phyloP scores from a whole-genome alignment of 1,284 basidiomycete species.

The Bondarzewia mesenterica region DNA sequence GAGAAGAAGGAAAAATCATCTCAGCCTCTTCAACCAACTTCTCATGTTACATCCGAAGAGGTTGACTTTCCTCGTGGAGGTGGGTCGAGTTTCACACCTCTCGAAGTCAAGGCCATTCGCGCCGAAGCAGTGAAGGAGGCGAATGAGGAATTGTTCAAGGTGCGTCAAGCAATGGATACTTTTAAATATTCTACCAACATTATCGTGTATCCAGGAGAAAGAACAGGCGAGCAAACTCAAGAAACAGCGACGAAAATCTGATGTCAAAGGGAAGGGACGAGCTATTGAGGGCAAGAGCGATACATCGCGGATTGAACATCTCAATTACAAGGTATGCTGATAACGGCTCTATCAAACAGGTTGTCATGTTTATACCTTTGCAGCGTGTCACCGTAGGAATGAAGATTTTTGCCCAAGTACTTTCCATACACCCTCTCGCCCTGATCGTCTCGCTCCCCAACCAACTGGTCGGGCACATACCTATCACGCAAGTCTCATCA shows the following conservation, averaged over 20 bases:
- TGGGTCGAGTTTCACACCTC: constrained; percentile 74
- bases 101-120: constrained; percentile 85
- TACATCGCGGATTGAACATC: constrained; percentile 73
- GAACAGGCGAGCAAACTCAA: constrained; percentile 24
- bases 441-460: constrained; percentile 91
- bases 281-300: constrained; percentile 30
- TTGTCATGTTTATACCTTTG: not conserved
- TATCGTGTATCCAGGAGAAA: constrained; percentile 20
- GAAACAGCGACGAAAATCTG: constrained; percentile 48
- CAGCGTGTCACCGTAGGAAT: constrained; percentile 82
- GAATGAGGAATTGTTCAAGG: constrained; percentile 70
- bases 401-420: constrained; percentile 81
- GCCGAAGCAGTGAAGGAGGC: constrained; percentile 84
- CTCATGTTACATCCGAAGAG: constrained; percentile 57
- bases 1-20: constrained; percentile 15
- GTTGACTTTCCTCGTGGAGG: constrained; percentile 94
- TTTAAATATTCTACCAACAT: constrained; percentile 1
- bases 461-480: constrained; percentile 91
- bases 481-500: constrained; percentile 90
- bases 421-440: constrained; percentile 84
- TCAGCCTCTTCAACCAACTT: constrained; percentile 20
- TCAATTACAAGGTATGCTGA: constrained; percentile 84
- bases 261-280: constrained; percentile 30
- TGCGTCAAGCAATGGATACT: constrained; percentile 21
- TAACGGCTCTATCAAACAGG: not conserved